Conservation (phyloP, 805 yeast species). For the Yarrowia keelungensis region DNA sequence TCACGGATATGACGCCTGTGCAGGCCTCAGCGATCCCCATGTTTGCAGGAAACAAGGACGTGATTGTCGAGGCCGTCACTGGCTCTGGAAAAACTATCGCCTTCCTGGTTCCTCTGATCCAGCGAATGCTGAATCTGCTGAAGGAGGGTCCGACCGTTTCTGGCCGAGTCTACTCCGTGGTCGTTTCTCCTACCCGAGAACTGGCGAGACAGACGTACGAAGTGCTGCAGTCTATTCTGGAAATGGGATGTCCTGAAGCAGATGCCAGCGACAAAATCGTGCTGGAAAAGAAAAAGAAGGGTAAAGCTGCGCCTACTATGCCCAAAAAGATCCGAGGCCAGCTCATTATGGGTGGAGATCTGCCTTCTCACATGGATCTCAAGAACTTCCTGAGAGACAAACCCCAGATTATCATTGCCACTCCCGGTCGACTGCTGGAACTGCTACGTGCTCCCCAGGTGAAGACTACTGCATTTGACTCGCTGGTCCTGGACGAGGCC, state of each 20-base stretch:
- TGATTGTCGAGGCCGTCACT: conserved; percentile 95
- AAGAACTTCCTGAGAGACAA: conserved; percentile 58
- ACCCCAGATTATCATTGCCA: conserved; percentile 90
- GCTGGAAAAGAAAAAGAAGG: conserved; percentile 39
- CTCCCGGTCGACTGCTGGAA: conserved; percentile 82
- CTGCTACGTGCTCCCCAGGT: conserved; percentile 65
- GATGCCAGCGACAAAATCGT: conserved; percentile 46
- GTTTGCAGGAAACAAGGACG: conserved; percentile 84
- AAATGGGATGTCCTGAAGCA: conserved; percentile 59
- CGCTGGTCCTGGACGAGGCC: conserved; percentile 89
- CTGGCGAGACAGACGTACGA: conserved; percentile 61
- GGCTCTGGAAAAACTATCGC: conserved; percentile 99
- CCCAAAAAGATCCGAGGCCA: conserved; percentile 47
- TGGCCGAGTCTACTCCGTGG: conserved; percentile 74
- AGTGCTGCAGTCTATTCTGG: conserved; percentile 68
- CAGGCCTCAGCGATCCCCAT: conserved; percentile 95
- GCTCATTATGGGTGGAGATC: conserved; percentile 53
- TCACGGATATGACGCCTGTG: conserved; percentile 88
- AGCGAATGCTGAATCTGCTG: conserved; percentile 57
- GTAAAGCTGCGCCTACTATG: conserved; percentile 32
- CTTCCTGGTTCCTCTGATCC: conserved; percentile 81
- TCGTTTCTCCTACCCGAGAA: conserved; percentile 74
- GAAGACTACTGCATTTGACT: conserved; percentile 68
- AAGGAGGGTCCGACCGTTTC: conserved; percentile 48
- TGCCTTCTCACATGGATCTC: conserved; percentile 66